Base-by-base conservation (phyloP, 192 early-diverging fungal genomes). In the Phycomyces nitens region DNA sequence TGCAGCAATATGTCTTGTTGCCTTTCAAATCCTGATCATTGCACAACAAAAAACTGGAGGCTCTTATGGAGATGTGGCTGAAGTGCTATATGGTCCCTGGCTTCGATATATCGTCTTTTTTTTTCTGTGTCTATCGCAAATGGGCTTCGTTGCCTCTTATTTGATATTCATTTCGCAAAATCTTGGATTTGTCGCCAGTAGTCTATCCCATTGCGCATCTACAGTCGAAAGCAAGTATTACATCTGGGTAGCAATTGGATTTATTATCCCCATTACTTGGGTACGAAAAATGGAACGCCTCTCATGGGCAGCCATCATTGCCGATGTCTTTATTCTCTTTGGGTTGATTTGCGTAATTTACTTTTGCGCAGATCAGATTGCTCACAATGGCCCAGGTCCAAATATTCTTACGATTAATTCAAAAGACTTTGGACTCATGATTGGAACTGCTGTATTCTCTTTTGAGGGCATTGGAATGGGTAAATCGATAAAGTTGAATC, bases 141-240 rank as follows among this genome's bases (percentile, higher is more conserved):
- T 90, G 56, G 93, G 93, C 0, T 95, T 95, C 73, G 87, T 88
- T 65, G 91, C 90, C 47, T 91, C 92, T 0, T 93, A 94, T 63
- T 78, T 88, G 56, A 92, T 96, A 40, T 96, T 96, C 71, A 84
- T 96, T 7, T 87, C 91, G 2, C 86, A 91, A 65, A 96, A 93
- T 64, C 72, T 94, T 51, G 80, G 81, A 22, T 84, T 91, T 39
- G 76, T 86, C 56, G 73, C 88, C 54, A 85, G 86, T 71, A 76
- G 80, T 18, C 64, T 84, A 3, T 81, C 83, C 18, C 70, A 82
- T 68, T 93, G 87, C 79, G 67, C 65, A 38, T 47, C 68, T 62
- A 82, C 86, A 24, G 69, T 81, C 23, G 78, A 85, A 38, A 78
- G 75, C 40, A 85, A 86, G 68, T 82, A 78, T 38, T 93, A 87